These are phyloP conservation scores for Fusarium pseudonygamai DNA, from an alignment of 2,329 filamentous ascomycete species.

Conservation along the genomic window DNA sequence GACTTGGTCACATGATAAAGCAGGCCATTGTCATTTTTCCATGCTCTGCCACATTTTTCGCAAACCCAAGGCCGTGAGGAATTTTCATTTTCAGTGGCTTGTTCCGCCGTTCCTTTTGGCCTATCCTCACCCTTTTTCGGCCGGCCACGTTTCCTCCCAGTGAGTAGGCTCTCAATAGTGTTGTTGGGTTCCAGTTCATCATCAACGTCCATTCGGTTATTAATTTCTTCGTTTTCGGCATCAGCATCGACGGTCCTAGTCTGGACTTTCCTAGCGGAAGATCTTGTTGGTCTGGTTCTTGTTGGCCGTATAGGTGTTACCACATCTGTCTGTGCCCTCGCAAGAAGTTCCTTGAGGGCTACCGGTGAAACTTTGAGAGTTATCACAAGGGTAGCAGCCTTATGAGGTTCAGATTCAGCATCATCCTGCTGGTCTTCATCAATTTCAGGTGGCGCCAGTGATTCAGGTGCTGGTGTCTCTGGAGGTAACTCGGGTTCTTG, in stretches of 20 bases:
- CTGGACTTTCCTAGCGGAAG: constrained; percentile 16
- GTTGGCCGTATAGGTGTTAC: constrained; percentile 20
- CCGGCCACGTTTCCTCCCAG: constrained; percentile 42
- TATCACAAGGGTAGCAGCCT: constrained; percentile 3
- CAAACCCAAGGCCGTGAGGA: constrained; percentile 54
- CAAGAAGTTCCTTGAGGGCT: constrained; percentile 1
- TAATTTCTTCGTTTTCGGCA: not conserved
- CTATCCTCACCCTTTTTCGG: constrained; percentile 26
- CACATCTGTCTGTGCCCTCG: not conserved
- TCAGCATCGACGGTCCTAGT: not conserved
- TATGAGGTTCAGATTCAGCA: not conserved
- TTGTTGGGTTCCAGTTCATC: not conserved
- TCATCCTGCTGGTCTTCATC: not conserved
- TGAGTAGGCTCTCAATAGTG: constrained; percentile 17
- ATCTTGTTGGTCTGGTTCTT: constrained; percentile 16
- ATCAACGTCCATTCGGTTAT: not conserved
- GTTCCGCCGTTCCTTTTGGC: constrained; percentile 13
- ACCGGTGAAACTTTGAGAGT: constrained; percentile 18
- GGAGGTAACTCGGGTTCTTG: not conserved
- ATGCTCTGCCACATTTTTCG: constrained; percentile 62
- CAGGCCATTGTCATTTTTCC: constrained; percentile 67
- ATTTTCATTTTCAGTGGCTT: constrained; percentile 21
- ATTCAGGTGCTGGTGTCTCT: not conserved
- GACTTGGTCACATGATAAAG: constrained; percentile 69
- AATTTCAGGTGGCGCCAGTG: not conserved